Evolutionary conservation across 2,329 filamentous ascomycete genomes (phyloP), one percentile per base, ranked within the genome.

Genomic region (Trichophyton verrucosum): DNA sequence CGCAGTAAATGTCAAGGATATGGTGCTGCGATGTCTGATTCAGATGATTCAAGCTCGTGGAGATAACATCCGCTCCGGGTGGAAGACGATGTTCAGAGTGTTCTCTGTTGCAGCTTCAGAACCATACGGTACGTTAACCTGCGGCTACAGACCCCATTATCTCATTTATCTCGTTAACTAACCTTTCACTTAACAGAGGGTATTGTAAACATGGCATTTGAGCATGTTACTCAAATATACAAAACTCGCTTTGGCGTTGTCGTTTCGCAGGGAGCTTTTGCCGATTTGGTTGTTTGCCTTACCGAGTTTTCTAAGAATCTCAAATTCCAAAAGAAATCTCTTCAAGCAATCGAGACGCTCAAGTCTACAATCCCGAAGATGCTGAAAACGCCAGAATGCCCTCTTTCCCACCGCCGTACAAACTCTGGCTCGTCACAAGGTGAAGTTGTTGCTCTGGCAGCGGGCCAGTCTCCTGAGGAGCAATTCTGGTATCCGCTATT

Each of bases 261-360:
- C 62, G 94, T 99, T 62, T 90, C 89, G 0, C 95, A 99, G 73
- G 94, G 91, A 24, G 92, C 94, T 2, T 99, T 99, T 70, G 91
- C 94, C 0, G 95, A 99, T 71, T 79, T 99, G 30, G 88, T 99
- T 63, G 90, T 99, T 59, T 99, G 94, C 70, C 77, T 99, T 64
- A 99, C 95, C 0, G 91, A 97, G 72, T 99, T 99, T 72, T 96
- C 92, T 17, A 99, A 99, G 80, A 99, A 99, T 72, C 87, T 91
- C 74, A 91, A 87, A 69, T 99, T 99, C 77, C 94, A 99, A 74
- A 97, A 97, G 80, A 97, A 97, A 79, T 96, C 91, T 17, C 74
- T 99, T 59, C 91, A 96, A 70, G 92, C 94, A 0, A 92, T 99
- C 71, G 94, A 99, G 74, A 86, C 91, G 3, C 78, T 99, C 44